Base-by-base conservation (phyloP, 257 asterid species). In the Scutellaria galericulata region DNA sequence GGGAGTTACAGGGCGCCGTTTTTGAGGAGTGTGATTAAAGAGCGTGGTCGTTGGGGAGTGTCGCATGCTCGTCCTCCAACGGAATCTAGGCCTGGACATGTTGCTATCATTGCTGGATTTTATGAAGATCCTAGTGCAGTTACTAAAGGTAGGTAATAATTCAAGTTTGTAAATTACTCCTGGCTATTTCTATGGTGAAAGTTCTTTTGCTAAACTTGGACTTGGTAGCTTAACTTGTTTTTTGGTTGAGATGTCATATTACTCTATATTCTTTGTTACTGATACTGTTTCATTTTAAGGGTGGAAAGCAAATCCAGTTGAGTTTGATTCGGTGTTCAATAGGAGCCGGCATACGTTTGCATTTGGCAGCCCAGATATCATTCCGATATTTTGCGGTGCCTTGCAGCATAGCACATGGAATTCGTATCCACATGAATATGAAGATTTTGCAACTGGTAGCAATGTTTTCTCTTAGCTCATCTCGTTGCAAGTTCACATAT, bases 121-220 rank as follows among this genome's bases (percentile, higher is more conserved):
- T 94, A 94, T 79, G 99, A 94, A 81, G 99, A 94, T 83, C 99
- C 99, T 53, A 94, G 98, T 77, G 99, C 99, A 56, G 96, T 94
- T 62, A 94, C 99, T 20, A 91, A 94, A 90, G 99, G 99, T 91
- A 24, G 50, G 66, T 70, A 3, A n/a, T 81, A 57, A 55, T 64
- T 62, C 20, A 3, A 60, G 60, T 40, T 2, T 65, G 77, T 74
- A 27, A 64, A 15, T 70, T 15, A 13, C 37, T 66, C 71, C 66
- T 72, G 70, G 54, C 22, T 40, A n/a, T 14, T 52, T 51, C 35
- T 10, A 1, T 9, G 42, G 74, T 44, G 39, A 37, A 15, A 48
- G 63, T 63, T 46, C 39, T 18, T 27, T 66, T 57, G 53, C n/a
- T 31, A 24, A 22, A 63, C 45, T 37, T 63, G 18, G 14, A 46